Percentiles rank a stretch among this genome's conserved stretches.
These are phyloP conservation scores for Cutaneotrichosporon mucoides DNA, from an alignment of 1,284 basidiomycete species.

Conservation along the genomic window DNA sequence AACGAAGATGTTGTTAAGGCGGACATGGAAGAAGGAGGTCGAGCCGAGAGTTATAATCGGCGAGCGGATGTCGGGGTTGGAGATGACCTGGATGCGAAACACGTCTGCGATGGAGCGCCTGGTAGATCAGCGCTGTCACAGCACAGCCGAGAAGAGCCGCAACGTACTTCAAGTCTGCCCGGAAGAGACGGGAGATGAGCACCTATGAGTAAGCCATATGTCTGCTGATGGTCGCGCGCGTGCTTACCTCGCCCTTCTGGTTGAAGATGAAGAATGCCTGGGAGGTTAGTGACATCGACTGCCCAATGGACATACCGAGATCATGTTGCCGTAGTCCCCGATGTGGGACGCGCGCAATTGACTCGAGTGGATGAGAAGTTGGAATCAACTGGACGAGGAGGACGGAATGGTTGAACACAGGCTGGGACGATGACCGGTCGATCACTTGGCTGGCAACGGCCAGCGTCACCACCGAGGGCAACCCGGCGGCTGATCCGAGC, in stretches of 20 bases:
- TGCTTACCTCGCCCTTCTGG: conserved; percentile 85
- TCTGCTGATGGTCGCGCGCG: no score
- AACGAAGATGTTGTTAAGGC: conserved; percentile 90
- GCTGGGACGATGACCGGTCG: no score
- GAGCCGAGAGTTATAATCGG: conserved; percentile 97
- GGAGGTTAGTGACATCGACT: not conserved
- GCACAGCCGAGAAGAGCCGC: no score
- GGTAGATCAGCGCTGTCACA: not conserved
- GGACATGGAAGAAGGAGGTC: conserved; percentile 95
- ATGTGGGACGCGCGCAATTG: not conserved
- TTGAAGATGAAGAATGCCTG: conserved; percentile 98
- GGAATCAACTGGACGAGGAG: no score
- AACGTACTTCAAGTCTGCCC: conserved; percentile 86
- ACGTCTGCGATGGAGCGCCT: conserved; percentile 97
- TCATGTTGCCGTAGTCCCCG: conserved; percentile 26
- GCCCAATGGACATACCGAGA: conserved; percentile 25
- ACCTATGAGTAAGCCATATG: conserved; percentile 56
- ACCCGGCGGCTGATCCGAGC: no score
- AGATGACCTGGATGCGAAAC: conserved; percentile 96
- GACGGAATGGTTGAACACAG: no score
- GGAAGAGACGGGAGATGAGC: conserved; percentile 85
- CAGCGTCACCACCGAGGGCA: no score
- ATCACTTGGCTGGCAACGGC: no score
- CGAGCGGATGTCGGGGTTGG: conserved; percentile 90
- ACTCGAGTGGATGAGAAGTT: not conserved